Conservation (phyloP, 1,284 basidiomycete species). For the Microstroma glucosiphilum region DNA sequence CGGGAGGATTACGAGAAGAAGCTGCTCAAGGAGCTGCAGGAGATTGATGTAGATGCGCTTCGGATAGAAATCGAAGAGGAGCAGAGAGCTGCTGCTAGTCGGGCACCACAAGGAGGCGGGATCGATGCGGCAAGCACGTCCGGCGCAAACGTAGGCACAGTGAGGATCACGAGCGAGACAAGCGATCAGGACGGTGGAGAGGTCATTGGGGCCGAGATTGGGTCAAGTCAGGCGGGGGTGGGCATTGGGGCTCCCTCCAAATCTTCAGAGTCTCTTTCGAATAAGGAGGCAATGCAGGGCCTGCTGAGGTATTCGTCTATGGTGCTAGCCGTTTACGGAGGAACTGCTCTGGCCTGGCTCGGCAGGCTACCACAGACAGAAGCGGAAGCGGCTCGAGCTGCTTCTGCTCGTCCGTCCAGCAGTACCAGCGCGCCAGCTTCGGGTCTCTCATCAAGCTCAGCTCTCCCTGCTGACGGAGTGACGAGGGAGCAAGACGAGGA, state of each 20-base stretch:
- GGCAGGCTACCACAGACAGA: slow-evolving; percentile 24
- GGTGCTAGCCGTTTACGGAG: slow-evolving; percentile 41
- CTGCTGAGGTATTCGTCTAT: slow-evolving; percentile 37
- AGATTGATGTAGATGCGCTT: slow-evolving; percentile 21
- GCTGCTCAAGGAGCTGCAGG: slow-evolving; percentile 26
- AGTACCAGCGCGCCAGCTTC: neutral
- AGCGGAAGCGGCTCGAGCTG: neutral
- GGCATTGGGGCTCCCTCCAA: slow-evolving; percentile 15
- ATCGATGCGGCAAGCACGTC: neutral
- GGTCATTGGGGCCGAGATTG: slow-evolving; percentile 41
- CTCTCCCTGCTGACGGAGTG: slow-evolving; percentile 4
- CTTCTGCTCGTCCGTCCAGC: neutral
- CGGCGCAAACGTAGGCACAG: neutral
- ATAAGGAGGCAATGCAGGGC: slow-evolving; percentile 29
- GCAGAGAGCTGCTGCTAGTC: neutral
- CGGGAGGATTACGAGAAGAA: slow-evolving; percentile 26
- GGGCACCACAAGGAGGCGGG: neutral
- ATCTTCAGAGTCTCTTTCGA: slow-evolving; percentile 19
- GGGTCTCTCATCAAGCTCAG: too few species aligned
- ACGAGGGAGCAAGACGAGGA: slow-evolving; percentile 19
- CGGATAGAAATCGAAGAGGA: slow-evolving; percentile 19
- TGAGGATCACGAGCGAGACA: slow-evolving; percentile 34
- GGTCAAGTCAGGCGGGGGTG: slow-evolving; percentile 11
- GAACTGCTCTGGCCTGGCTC: slow-evolving; percentile 36
- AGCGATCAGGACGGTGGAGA: slow-evolving; percentile 24